Percentiles rank a stretch among this genome's conserved stretches.
These are phyloP conservation scores for Afroboletus lepidellus DNA, from an alignment of 1,284 basidiomycete species.

Conservation along the genomic window DNA sequence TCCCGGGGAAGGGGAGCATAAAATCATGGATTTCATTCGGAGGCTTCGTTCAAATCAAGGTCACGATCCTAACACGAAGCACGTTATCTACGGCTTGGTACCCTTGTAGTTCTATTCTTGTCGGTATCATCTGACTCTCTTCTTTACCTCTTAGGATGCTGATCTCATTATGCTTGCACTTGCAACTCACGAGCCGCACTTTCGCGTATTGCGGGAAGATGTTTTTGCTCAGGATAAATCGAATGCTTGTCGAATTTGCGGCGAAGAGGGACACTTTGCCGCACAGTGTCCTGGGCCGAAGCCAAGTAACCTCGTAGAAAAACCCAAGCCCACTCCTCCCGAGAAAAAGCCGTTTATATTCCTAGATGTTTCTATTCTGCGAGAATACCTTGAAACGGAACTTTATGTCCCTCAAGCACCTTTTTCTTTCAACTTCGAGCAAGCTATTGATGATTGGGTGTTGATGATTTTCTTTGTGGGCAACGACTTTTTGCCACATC, in stretches of 20 bases:
- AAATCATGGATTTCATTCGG: slow-evolving; percentile 99
- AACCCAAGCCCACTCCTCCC: slow-evolving; percentile 60
- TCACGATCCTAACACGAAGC: slow-evolving; percentile 93
- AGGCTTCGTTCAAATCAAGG: slow-evolving; percentile 84
- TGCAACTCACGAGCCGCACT: slow-evolving; percentile 97
- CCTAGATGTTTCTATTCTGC: slow-evolving; percentile 91
- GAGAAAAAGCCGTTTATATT: slow-evolving; percentile 99
- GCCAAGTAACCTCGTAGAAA: slow-evolving; percentile 61
- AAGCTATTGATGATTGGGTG: slow-evolving; percentile 99
- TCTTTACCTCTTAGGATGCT: slow-evolving; percentile 69
- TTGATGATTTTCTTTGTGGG: slow-evolving; percentile 99
- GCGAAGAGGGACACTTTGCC: slow-evolving; percentile 91
- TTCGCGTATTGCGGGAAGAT: slow-evolving; percentile 96
- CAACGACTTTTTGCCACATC: slow-evolving; percentile 98
- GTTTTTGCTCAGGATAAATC: slow-evolving; percentile 88
- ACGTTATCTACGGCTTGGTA: slow-evolving; percentile 97
- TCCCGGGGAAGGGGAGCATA: slow-evolving; percentile 99
- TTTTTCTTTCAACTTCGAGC: slow-evolving; percentile 94
- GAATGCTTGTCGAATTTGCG: slow-evolving; percentile 86
- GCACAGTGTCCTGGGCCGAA: slow-evolving; percentile 86
- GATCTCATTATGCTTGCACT: slow-evolving; percentile 99
- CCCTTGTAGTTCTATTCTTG: slow-evolving; percentile 27
- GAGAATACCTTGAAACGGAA: slow-evolving; percentile 97
- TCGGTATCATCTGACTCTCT: slow-evolving; percentile 7
- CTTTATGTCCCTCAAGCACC: slow-evolving; percentile 76